Conservation (phyloP, 2,329 filamentous ascomycete species). For the Lithohypha guttulata region DNA sequence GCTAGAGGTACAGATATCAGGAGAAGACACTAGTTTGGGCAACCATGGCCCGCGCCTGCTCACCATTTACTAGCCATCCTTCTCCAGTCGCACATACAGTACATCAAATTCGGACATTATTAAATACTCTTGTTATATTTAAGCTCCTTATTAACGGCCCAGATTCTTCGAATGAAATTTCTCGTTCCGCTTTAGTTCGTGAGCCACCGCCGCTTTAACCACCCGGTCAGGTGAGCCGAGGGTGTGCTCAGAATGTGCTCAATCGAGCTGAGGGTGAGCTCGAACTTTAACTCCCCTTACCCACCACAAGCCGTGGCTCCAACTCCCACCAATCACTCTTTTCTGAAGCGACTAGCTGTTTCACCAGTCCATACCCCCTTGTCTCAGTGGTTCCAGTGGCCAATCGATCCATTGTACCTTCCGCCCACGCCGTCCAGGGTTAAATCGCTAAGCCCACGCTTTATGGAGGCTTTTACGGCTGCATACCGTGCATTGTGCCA, state of each 20-base stretch:
- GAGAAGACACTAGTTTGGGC: too few species aligned
- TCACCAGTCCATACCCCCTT: neutral
- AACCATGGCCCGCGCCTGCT: too few species aligned
- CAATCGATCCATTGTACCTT: constrained; percentile 2
- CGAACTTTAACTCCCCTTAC: constrained; percentile 1
- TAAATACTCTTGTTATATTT: neutral
- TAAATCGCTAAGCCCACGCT: constrained; percentile 2
- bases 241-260: too few species aligned
- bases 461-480: constrained; percentile 1
- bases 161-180: constrained; percentile 4
- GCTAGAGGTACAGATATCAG: too few species aligned
- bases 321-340: constrained; percentile 1
- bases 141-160: neutral
- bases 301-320: constrained; percentile 2
- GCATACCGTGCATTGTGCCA: constrained; percentile 1
- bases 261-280: constrained; percentile 4
- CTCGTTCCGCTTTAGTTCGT: constrained; percentile 4
- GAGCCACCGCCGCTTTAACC: constrained; percentile 3
- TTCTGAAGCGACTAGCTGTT: constrained; percentile 1
- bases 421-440: constrained; percentile 1
- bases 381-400: constrained; percentile 2
- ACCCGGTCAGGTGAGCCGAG: constrained; percentile 2
- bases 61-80: too few species aligned
- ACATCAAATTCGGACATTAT: too few species aligned
- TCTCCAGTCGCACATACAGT: too few species aligned